Evolutionary conservation across 176 grass and related monocot genomes (phyloP), one percentile per base, ranked within the genome.

Genomic region (Zizania latifolia): DNA sequence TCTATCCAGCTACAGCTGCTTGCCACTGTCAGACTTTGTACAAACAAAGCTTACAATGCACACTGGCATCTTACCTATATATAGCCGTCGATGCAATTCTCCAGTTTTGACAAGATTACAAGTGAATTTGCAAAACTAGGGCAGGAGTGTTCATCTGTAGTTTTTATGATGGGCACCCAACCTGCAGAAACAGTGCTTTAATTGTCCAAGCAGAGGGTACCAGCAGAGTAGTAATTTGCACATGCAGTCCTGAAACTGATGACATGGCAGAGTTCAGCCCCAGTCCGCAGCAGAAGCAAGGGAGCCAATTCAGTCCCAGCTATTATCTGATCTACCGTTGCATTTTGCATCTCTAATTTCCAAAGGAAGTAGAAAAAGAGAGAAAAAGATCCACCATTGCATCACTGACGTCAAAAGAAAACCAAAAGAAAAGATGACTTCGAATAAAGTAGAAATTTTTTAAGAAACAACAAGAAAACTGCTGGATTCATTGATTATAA

Each of bases 201-300:
- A 78, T 60, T 78, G 79, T 38, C 19, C 37, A 72, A 50, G 15
- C 65, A 71, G 29, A 72, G 45, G 58, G 78, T 82, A 87, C 85
- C 38, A 82, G 10, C 79, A 39, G 43, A 19, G 38, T 50, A 82
- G 75, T 87, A 78, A 87, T 78, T 78, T 60, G 67, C 85, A 73
- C 85, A 66, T 87, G 85, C 66, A 32, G 73, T 6, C 28, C 58
- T 24, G 17, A 56, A 46, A 62, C 40, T 12, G 35, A 53, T 77
- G 56, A 12, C 78, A 10, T 34, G 12, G 61, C 40, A 6, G 3
- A 77, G 27, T n/a, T 65, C 36, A 32, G 58, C 22, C 21, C 37
- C 46, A n/a, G 65, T 64, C 34, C 11, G 64, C 9, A 22, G 34
- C 43, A 54, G 23, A 35, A 9, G 54, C 32, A 43, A 44, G 15